Base-by-base conservation (phyloP, 768 basidiomycete species). In the Leucosporidium scottii region DNA sequence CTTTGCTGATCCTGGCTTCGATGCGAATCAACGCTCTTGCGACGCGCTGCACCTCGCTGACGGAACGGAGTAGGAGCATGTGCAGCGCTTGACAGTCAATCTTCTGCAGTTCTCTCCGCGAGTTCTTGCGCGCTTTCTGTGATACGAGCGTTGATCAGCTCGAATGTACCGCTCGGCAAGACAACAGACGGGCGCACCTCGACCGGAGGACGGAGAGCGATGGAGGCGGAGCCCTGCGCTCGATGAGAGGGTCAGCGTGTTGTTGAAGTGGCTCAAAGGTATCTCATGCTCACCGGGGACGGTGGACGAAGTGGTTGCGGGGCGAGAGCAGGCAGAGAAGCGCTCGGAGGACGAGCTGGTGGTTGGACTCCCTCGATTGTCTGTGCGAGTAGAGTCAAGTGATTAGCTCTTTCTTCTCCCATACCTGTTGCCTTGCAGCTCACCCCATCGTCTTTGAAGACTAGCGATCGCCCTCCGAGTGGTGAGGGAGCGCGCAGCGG, bases 81-180 rank as follows among this genome's bases (percentile, higher is more conserved):
- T 28, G 62, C 20, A 55, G 54, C 20, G 36, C 39, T 8, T 47
- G 20, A 10, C 53, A 63, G 54, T 63, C 54, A 39, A 63, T 63
- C 28, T 63, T 63, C 20, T 55, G 54, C 0, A 63, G 62, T 27
- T 62, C 62, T 27, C 9, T 8, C 4, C 30, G 25, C 13, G 51
- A 54, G 51, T 20, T 63, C 54, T 23, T 53, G 18, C 27, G n/a
- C 7, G 62, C 62, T 23, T 30, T n/a, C 39, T 63, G 39, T n/a
- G 8, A 13, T 1, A 13, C 13, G 50, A 9, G 23, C 13, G 3
- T 50, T n/a, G 4, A 21, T 27, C 6, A 51, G 23, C 23, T 51
- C 23, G 15, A 9, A 23, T 27, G 23, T 51, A 51, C 25, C 9
- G 18, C 21, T 23, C 50, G 9, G 50, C 23, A 51, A 10, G 18